Base-by-base conservation (phyloP, 768 basidiomycete genomes). In the Mycena latifolia region DNA sequence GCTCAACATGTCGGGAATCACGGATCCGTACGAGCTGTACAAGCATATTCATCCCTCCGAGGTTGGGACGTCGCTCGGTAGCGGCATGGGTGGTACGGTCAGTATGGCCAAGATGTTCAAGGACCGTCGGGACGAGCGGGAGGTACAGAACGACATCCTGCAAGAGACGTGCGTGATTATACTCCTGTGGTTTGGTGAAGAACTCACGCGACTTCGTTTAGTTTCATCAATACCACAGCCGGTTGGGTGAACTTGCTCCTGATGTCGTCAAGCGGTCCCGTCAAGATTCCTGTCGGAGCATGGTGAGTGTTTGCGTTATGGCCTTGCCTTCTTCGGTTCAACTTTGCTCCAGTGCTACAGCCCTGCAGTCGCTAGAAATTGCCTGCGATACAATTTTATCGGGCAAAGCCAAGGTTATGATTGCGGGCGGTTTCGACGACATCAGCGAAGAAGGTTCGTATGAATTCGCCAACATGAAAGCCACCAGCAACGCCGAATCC, bases 381-480 rank as follows among this genome's bases (percentile, higher is more conserved):
- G 98, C 96, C n/a, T 92, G 93, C 70, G 98, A 99, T 73, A 93
- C 94, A 0, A 92, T 99, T 69, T 78, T 97, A 37, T 92, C 93
- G 9, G 94, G 96, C 66, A 99, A 99, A 78, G 98, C 98, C 35
- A 99, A 99, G 82, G 91, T 99, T 75, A 99, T 99, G 98, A 91
- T 99, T 66, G 93, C 97, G 37, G 98, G 98, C 77, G 98, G 98
- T 63, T 98, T 96, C 81, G 98, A 99, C 74, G 98, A 99, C 77
- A 88, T 99, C 77, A 93, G 92, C 69, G 98, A 99, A 79, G 98
- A 99, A 80, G 98, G 97, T 20, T 98, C 97, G 10, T 98, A 91
- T 78, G 97, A 99, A 78, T 99, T 99, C 79, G 98, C 96, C 54
- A 98, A 99, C 84, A 99, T 99, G 98, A 98, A 98, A 80, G 98